Conservation (phyloP, 257 asterid species). For the Linaria vulgaris region DNA sequence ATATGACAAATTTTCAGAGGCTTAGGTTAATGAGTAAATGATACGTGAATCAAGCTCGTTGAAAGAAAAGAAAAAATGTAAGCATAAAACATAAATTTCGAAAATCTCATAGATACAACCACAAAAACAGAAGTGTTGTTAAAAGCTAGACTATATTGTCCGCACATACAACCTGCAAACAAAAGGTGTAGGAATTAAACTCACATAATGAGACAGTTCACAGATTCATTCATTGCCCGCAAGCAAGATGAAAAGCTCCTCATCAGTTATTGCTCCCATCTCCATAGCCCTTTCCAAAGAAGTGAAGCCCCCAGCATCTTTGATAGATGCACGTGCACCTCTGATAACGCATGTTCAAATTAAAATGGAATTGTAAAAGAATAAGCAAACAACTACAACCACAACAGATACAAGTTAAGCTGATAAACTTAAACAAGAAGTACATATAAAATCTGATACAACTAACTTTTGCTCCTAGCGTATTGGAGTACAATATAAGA, state of each 20-base stretch:
- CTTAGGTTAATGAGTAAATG: neutral
- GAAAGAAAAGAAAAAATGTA: too few relatives aligned
- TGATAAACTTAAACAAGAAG: too few relatives aligned
- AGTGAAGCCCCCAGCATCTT: constrained; percentile 74
- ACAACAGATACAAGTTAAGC: neutral
- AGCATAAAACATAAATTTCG: neutral
- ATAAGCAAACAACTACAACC: constrained; percentile 8
- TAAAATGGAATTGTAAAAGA: constrained; percentile 17
- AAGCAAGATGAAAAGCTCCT: constrained; percentile 81
- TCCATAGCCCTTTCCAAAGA: constrained; percentile 95
- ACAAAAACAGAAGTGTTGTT: neutral
- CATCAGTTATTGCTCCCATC: constrained; percentile 95
- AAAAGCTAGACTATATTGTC: neutral
- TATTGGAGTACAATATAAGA: too few relatives aligned
- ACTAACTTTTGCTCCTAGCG: too few relatives aligned
- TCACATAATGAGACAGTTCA: constrained; percentile 24
- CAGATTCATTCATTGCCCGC: constrained; percentile 63
- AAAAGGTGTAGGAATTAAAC: constrained; percentile 10
- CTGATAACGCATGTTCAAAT: constrained; percentile 34
- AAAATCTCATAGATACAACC: neutral
- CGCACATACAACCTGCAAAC: constrained; percentile 2
- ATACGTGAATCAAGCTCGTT: neutral
- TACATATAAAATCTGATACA: too few relatives aligned
- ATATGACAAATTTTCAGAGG: neutral
- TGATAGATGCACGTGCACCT: constrained; percentile 82